A percentile compares a stretch with the other conserved stretches of the same genome.
These are phyloP conservation scores for Ophiostoma himal-ulmi DNA, from an alignment of 2,329 filamentous ascomycete species.

Conservation along the genomic window DNA sequence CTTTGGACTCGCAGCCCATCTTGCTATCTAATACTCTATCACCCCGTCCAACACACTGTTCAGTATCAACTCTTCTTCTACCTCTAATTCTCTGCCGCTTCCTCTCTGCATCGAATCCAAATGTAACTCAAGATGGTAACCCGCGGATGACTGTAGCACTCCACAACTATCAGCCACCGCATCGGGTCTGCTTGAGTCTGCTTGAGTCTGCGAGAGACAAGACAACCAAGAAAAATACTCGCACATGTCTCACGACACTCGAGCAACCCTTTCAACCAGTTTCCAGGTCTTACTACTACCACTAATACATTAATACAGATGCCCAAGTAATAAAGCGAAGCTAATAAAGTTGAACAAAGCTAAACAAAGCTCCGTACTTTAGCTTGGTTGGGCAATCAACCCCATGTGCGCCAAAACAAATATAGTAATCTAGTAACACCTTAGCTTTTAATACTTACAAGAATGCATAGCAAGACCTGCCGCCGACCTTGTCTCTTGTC, in stretches of 20 bases:
- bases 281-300: no score
- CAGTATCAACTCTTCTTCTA: no score
- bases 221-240: not conserved
- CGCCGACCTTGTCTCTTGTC: not conserved
- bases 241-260: not conserved
- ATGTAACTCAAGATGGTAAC: not conserved
- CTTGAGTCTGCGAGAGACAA: not conserved
- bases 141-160: not conserved
- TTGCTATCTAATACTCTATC: no score
- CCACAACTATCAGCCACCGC: no score
- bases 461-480: not conserved
- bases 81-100: not conserved
- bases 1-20: no score
- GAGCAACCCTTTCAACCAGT: not conserved
- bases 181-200: no score
- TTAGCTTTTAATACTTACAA: not conserved
- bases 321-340: no score
- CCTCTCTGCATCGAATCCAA: not conserved
- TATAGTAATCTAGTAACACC: not conserved
- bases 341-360: not conserved
- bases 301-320: no score
- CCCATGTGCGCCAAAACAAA: not conserved
- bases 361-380: not conserved
- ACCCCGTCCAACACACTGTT: no score
- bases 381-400: not conserved